phyloP scores from a whole-genome alignment of 129 eudicot genomes.

The Ambrosia trifida region DNA sequence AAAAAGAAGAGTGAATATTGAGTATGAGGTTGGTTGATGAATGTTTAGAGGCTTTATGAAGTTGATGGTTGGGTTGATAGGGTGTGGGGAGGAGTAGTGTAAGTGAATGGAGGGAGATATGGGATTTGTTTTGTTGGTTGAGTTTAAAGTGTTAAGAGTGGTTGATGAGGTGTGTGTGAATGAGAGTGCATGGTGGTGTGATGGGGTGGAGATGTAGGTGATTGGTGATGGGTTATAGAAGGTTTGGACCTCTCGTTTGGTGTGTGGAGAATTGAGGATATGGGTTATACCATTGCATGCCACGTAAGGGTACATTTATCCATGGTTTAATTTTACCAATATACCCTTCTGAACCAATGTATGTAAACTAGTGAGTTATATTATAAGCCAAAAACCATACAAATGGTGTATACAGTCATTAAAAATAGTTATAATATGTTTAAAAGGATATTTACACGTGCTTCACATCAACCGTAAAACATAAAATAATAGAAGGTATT shows the following conservation, averaged over 20 bases:
- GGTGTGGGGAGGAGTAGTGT: constrained; percentile 27
- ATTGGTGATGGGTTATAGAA: constrained; percentile 18
- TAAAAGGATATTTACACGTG: too few species aligned
- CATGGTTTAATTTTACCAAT: constrained; percentile 22
- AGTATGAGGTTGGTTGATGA: constrained; percentile 14
- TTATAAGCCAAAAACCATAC: too few species aligned
- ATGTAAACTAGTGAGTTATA: too few species aligned
- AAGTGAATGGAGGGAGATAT: not conserved
- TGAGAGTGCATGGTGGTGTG: constrained; percentile 25
- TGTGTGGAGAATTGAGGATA: constrained; percentile 37
- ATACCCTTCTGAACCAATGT: too few species aligned
- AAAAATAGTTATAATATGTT: too few species aligned
- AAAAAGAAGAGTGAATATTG: not conserved
- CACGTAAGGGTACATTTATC: constrained; percentile 55
- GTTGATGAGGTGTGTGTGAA: constrained; percentile 7
- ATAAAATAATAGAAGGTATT: too few species aligned
- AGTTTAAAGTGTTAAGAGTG: not conserved
- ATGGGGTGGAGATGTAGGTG: constrained; percentile 19
- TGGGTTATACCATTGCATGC: constrained; percentile 38
- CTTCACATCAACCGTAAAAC: too few species aligned
- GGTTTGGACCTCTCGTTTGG: constrained; percentile 56
- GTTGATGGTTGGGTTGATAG: constrained; percentile 29
- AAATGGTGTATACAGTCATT: too few species aligned
- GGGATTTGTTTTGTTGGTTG: not conserved
- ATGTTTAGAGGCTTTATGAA: constrained; percentile 24